Evolutionary conservation across 1,139 yeast genomes (phyloP), one percentile per base, ranked within the genome.

Genomic region (Pichia terricola): DNA sequence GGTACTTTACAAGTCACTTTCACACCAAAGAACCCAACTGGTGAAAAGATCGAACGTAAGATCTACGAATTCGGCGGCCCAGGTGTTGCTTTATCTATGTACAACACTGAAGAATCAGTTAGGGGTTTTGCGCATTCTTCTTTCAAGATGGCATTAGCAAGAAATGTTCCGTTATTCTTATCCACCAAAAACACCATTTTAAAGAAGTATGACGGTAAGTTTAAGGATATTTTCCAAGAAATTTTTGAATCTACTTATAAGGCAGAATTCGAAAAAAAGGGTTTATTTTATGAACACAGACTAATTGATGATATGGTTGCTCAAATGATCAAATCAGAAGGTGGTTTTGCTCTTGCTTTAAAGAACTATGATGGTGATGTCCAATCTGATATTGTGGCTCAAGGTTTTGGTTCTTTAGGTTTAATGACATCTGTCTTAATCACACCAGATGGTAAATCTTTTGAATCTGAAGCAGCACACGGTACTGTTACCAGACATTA

Each of bases 341-440:
- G 97, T 57, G 97, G 97, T 16, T 89, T 75, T 66, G 82, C 89
- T 56, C 81, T 89, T 69, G 97, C 97, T 45, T 77, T 89, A 79
- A 89, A 89, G 73, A 89, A 89, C 72, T 89, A 89, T 67, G 97
- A 89, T 63, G 97, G 97, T 65, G 97, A 89, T 62, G 97, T 89
- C 48, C 95, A 88, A 69, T 83, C 95, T 31, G 97, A 89, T 64
- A 86, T 89, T 58, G 96, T 89, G 49, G 97, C 97, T 37, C 97
- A 89, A 69, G 97, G 97, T 35, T 89, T 88, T 60, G 97, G 97
- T 37, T 88, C 96, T 28, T 74, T 89, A 53, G 97, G 97, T 44
- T 75, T 89, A 59, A 89, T 89, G 97, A 88, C 96, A 34, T 89
- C 96, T 10, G 95, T 87, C 42, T 77, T 89, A 55, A 77, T 87